These are phyloP conservation scores for Solanum chmielewskii DNA, from an alignment of 257 asterid genomes.

Conservation along the genomic window DNA sequence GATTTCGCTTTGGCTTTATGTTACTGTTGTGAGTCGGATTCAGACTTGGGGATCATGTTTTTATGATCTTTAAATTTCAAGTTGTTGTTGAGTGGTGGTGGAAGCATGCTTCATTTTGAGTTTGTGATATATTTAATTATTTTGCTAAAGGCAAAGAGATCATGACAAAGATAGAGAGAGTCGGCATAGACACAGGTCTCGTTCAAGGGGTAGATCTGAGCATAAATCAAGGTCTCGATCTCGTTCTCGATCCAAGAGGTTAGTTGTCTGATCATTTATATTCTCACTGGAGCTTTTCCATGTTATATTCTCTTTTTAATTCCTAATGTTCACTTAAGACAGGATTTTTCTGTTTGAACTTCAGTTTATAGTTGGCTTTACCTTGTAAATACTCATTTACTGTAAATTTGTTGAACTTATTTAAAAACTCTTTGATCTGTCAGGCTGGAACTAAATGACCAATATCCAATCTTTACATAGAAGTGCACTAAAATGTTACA, in stretches of 20 bases:
- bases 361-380: not conserved
- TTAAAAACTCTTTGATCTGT: not conserved
- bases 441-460: not conserved
- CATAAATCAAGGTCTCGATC: conserved; percentile 74
- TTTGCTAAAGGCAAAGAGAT: conserved; percentile 51
- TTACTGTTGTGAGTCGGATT: not conserved
- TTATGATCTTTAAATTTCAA: not conserved
- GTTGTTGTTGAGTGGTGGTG: not conserved
- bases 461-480: not conserved
- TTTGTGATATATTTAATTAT: not conserved
- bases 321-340: not conserved
- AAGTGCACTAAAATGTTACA: not conserved
- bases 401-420: not conserved
- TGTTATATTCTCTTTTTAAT: not conserved
- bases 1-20: not conserved
- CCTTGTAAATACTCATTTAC: not conserved
- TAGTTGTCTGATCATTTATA: not conserved
- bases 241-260: conserved; percentile 89
- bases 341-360: not conserved
- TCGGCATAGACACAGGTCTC: conserved; percentile 52
- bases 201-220: conserved; percentile 55
- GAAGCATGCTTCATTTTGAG: not conserved
- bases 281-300: not conserved
- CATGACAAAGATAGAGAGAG: conserved; percentile 65
- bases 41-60: not conserved